phyloP scores from a whole-genome alignment of 2,329 filamentous ascomycete genomes.

The Fusarium aywerte region DNA sequence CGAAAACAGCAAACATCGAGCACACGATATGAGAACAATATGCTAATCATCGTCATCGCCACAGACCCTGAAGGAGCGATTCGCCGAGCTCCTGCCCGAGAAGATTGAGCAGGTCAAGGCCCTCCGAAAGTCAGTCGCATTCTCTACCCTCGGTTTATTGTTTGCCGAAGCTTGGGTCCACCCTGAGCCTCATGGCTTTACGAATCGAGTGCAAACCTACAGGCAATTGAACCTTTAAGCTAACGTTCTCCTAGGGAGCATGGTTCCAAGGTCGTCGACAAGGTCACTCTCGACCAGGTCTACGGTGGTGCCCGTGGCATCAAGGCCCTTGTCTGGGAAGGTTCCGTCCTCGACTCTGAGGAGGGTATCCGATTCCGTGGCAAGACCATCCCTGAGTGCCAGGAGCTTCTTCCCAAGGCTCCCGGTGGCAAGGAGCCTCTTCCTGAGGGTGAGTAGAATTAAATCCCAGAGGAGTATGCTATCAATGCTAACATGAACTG shows the following conservation, averaged over 20 bases:
- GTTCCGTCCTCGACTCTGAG: conserved; percentile 96
- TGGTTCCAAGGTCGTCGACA: conserved; percentile 93
- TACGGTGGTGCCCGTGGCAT: conserved; percentile 99
- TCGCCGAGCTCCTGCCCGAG: conserved; percentile 92
- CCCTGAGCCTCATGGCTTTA: conserved; percentile 17
- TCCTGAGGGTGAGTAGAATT: conserved; percentile 76
- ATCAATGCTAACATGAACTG: conserved; percentile 27
- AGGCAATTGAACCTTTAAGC: conserved; percentile 19
- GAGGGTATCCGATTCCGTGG: conserved; percentile 99
- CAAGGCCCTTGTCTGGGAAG: conserved; percentile 98
- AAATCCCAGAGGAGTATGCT: background rate
- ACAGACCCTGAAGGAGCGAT: conserved; percentile 97
- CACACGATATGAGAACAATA: background rate
- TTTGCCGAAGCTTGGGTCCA: conserved; percentile 26
- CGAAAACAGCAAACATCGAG: background rate
- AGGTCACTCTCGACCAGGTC: conserved; percentile 99
- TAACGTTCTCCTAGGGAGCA: conserved; percentile 73
- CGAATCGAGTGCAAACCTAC: conserved; percentile 9
- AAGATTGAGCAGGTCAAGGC: conserved; percentile 99
- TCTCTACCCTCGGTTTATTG: conserved; percentile 27
- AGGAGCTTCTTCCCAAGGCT: conserved; percentile 95
- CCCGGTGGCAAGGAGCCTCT: conserved; percentile 96
- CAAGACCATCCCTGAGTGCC: conserved; percentile 99
- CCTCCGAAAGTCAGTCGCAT: conserved; percentile 82
- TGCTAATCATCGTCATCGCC: conserved; percentile 14